Evolutionary conservation across 805 yeast genomes (phyloP), one percentile per base, ranked within the genome.

Genomic region (Lipomyces yamanashiensis): DNA sequence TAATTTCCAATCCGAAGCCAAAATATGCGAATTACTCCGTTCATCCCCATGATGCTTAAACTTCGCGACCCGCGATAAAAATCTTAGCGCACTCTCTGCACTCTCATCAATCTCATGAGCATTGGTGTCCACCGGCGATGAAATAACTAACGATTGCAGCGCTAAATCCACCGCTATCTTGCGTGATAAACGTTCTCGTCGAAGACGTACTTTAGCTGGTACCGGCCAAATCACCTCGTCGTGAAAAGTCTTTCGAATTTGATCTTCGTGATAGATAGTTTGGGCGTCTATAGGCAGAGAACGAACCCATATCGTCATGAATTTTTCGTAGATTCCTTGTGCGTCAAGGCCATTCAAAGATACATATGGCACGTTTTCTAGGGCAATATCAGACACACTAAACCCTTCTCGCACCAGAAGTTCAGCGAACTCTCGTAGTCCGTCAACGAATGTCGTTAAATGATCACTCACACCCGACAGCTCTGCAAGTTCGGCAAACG

Each of bases 271-370:
- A 17, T 13, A 40, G 13, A 53, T 37, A 3, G 44, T 21, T 28
- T 19, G 39, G 15, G 59, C 15, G 4, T 21, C 17, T 10, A 41
- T 43, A 12, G 64, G 65, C 17, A 71, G 61, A 1, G 75, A 69
- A 12, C 67, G 67, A 39, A 72, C 66, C 72, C 74, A 73, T 45
- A 70, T 62, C 9, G 61, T 57, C 19, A 59, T 15, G 34, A 71
- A 58, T 37, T 64, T 54, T 8, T 67, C 61, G 45, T 63, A 56
- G 7, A 68, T 58, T 6, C 54, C 61, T 36, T 61, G 62, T 7
- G 62, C 50, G 28, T 64, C 58, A 10, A 48, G n/a, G 7, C 61
- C 59, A 28, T 28, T 28, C 28, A 34, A 7, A 17, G 37, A 56
- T 4, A 49, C 36, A 10, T 39, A 56, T 19, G 49, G 39, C 15